Evolutionary conservation across 306 rosid species (phyloP).

Genomic region (Casuarina equisetifolia): DNA sequence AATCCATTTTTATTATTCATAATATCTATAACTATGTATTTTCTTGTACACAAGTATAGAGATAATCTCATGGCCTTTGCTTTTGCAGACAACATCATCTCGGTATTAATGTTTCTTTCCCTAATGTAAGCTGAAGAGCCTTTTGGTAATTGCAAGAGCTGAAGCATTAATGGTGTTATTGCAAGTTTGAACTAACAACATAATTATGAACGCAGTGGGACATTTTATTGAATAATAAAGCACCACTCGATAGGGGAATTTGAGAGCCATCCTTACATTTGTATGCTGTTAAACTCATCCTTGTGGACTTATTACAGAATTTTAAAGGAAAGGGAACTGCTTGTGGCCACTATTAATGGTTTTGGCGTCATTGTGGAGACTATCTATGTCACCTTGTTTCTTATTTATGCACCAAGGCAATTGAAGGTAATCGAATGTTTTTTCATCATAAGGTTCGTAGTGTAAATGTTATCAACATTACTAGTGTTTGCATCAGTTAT

Average conservation of each 20-base stretch:
- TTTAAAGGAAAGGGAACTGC: constrained; percentile 50
- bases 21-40: too few relatives aligned
- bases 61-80: not conserved
- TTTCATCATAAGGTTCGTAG: not conserved
- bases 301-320: constrained; percentile 76
- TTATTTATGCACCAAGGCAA: constrained; percentile 44
- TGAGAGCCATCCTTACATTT: constrained; percentile 64
- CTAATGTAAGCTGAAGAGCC: constrained; percentile 48
- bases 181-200: too few relatives aligned
- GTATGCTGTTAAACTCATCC: constrained; percentile 55
- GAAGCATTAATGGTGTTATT: too few relatives aligned
- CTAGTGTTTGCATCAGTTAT: not conserved
- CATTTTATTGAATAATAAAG: constrained; percentile 54
- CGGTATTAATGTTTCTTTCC: constrained; percentile 69
- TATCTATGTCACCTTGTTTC: constrained; percentile 49
- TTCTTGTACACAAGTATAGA: not conserved
- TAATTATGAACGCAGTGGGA: constrained; percentile 12
- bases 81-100: constrained; percentile 59
- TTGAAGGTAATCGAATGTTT: constrained; percentile 33
- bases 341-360: constrained; percentile 63
- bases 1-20: too few relatives aligned
- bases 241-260: constrained; percentile 53
- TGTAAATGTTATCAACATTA: not conserved
- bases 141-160: not conserved
- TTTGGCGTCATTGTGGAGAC: constrained; percentile 56